Base-by-base conservation (phyloP, 306 rosid genomes). In the Echinosophora koreensis region DNA sequence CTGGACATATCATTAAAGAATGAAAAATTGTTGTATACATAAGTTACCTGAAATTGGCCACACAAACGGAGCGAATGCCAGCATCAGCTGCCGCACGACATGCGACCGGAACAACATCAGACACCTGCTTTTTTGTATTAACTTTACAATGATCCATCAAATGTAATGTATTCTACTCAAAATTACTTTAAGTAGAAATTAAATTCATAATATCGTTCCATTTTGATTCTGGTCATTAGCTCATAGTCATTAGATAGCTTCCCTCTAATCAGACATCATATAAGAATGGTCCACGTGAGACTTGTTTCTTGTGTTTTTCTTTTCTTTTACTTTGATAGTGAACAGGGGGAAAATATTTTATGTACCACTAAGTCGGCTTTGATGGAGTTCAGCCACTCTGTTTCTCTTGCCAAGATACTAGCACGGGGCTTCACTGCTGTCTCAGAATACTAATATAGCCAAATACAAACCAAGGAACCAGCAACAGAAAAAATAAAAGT, bases 51-150 rank as follows among this genome's bases (percentile, higher is more conserved):
- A 96, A 92, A 88, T 96, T 92, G 41, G 99, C 90, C 75, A 89
- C 97, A 79, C 99, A 96, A 73, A 96, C 94, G 47, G 99, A 91
- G 30, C 97, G 96, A 81, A 96, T 96, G 69, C 98, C 98, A 64
- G 99, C 98, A 84, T 96, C 93, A 28, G 97, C 97, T 42, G 97
- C 99, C 2, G 99, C 99, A 50, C 91, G 96, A 64, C 97, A 95
- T 10, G 96, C 97, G 54, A 95, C 96, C 1, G 99, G 99, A 71
- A 92, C 99, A 80, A 95, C 97, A 87, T 95, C 99, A 0, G 97
- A 92, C 39, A 95, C 94, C 99, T 95, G 83, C 38, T 69, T 66
- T 77, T 74, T 61, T 46, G 46, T 71, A 35, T 71, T 70, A 82
- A 73, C 73, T 55, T 44, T 60, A 38, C 71, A 79, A 72, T 57